phyloP scores from a whole-genome alignment of 805 yeast species.

The Starmerella apis region DNA sequence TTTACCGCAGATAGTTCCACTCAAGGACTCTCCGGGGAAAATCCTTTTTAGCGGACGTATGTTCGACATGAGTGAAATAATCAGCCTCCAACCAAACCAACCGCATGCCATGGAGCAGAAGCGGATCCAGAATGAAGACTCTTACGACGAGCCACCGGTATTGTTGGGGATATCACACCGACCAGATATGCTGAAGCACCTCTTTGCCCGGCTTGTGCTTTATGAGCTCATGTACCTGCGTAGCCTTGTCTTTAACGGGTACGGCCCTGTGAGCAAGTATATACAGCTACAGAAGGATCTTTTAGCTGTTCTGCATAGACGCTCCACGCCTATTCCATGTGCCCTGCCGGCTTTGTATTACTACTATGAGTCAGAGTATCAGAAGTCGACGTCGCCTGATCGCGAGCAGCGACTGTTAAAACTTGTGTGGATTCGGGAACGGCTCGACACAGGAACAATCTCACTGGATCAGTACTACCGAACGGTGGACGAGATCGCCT shows the following conservation, averaged over 20 bases:
- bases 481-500: conserved; percentile 11
- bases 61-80: conserved; percentile 6
- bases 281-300: conserved; percentile 9
- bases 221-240: conserved; percentile 20
- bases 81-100: conserved; percentile 1
- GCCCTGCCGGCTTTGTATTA: conserved; percentile 16
- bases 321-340: conserved; percentile 13
- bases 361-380: conserved; percentile 16
- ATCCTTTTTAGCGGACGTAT: conserved; percentile 3
- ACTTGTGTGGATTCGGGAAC: conserved; percentile 22
- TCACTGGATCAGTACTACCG: conserved; percentile 13
- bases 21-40: conserved; percentile 1
- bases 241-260: conserved; percentile 13
- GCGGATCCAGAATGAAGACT: conserved; percentile 16
- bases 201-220: conserved; percentile 15
- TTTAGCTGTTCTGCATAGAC: conserved; percentile 8
- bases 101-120: conserved; percentile 3
- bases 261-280: conserved; percentile 16
- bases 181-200: conserved; percentile 8
- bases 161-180: neutral
- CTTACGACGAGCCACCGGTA: conserved; percentile 16
- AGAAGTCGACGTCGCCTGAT: conserved; percentile 14
- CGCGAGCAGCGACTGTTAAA: conserved; percentile 10
- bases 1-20: conserved; percentile 4
- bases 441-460: conserved; percentile 15